A percentile compares a stretch with the other conserved stretches of the same genome.
Evolutionary conservation across 192 early-diverging fungal species (phyloP).

Genomic region (Pilobolus umbonatus): DNA sequence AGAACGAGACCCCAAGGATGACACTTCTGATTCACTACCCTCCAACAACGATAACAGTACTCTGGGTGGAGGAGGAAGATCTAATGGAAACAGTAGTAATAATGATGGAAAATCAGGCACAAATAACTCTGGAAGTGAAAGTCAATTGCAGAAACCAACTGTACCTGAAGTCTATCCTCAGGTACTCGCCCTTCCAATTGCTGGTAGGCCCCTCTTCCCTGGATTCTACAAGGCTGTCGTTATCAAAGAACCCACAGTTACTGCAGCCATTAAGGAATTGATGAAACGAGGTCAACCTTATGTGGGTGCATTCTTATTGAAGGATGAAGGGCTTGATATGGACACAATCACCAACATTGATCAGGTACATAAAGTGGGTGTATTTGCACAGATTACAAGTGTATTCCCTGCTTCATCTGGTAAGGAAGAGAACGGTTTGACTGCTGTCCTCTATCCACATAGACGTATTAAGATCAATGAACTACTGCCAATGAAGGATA

Average conservation of each 20-base stretch:
- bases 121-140: constrained; percentile 39
- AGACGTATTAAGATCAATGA: constrained; percentile 80
- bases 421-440: constrained; percentile 73
- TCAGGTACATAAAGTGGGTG: constrained; percentile 87
- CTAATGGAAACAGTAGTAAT: constrained; percentile 14
- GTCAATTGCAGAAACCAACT: constrained; percentile 64
- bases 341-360: constrained; percentile 72
- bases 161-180: constrained; percentile 93
- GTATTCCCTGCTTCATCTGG: constrained; percentile 70
- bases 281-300: constrained; percentile 94
- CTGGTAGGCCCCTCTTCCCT: constrained; percentile 90
- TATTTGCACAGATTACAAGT: constrained; percentile 96
- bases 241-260: constrained; percentile 91
- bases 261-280: constrained; percentile 86
- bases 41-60: not conserved
- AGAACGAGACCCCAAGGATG: constrained; percentile 27
- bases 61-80: constrained; percentile 2
- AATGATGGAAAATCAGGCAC: constrained; percentile 32
- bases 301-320: constrained; percentile 90
- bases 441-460: constrained; percentile 95
- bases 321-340: constrained; percentile 82
- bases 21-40: constrained; percentile 19
- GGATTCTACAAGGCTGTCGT: constrained; percentile 98
- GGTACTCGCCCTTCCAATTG: constrained; percentile 89
- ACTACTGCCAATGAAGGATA: constrained; percentile 44